phyloP scores from a whole-genome alignment of 2,329 filamentous ascomycete genomes.

The Pseudogymnoascus sp. region DNA sequence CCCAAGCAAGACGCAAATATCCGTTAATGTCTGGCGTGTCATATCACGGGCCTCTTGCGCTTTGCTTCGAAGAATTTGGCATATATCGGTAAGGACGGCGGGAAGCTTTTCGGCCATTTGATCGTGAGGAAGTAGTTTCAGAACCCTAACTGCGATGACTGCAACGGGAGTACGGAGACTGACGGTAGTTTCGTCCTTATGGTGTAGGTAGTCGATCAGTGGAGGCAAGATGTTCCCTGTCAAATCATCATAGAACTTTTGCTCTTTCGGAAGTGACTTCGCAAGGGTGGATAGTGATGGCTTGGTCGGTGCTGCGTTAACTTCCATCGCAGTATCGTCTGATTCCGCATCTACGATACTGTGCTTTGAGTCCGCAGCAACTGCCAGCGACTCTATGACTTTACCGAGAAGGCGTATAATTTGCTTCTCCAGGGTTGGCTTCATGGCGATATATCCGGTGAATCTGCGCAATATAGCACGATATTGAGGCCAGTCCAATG shows the following conservation, averaged over 20 bases:
- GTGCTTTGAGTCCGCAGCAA: constrained; percentile 35
- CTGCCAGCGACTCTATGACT: constrained; percentile 66
- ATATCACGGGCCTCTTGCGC: constrained; percentile 83
- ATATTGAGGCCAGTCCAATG: constrained; percentile 85
- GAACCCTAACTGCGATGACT: constrained; percentile 77
- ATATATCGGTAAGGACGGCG: constrained; percentile 81
- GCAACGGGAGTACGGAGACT: constrained; percentile 87
- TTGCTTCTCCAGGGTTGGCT: constrained; percentile 76
- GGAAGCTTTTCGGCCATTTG: constrained; percentile 69
- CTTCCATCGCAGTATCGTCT: constrained; percentile 32
- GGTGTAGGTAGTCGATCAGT: constrained; percentile 75
- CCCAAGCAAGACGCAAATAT: constrained; percentile 74
- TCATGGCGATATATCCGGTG: constrained; percentile 69
- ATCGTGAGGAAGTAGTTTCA: constrained; percentile 67
- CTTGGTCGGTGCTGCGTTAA: constrained; percentile 29
- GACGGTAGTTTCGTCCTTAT: constrained; percentile 91
- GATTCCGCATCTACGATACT: constrained; percentile 24
- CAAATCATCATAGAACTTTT: constrained; percentile 65
- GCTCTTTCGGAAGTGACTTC: constrained; percentile 54
- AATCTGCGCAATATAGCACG: constrained; percentile 77
- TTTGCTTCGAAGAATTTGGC: constrained; percentile 83
- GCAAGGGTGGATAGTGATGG: constrained; percentile 40
- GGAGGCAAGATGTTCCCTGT: constrained; percentile 67
- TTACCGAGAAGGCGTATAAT: constrained; percentile 74
- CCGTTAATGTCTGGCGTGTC: constrained; percentile 76